Percentiles rank a stretch among this genome's conserved stretches.
Evolutionary conservation across 306 rosid genomes (phyloP).

Genomic region (Begonia loranthoides): DNA sequence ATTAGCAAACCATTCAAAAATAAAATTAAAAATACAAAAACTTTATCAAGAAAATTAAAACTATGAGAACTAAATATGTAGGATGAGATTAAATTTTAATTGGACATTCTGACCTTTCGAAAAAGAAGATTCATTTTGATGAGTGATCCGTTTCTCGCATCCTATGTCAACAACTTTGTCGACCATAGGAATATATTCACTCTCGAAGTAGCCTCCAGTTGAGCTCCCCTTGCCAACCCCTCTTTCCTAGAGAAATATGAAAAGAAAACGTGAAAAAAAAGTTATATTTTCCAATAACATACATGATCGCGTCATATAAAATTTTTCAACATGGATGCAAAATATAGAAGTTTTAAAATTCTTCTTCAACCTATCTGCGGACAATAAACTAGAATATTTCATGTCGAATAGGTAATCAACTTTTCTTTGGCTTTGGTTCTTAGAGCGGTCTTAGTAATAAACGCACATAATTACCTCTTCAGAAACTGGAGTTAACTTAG

Average conservation of each 20-base stretch:
- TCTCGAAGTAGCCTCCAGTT: neutral
- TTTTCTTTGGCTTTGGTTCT: too few relatives aligned
- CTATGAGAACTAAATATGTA: too few relatives aligned
- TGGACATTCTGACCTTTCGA: conserved; percentile 31
- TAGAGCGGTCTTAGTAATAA: too few relatives aligned
- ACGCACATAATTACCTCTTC: conserved; percentile 22
- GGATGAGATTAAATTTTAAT: conserved; percentile 3
- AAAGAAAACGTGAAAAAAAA: neutral
- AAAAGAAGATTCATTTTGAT: conserved; percentile 20
- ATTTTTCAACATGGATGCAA: too few relatives aligned
- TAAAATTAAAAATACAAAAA: neutral
- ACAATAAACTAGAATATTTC: too few relatives aligned
- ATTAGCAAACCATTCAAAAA: too few relatives aligned
- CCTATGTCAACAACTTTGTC: conserved; percentile 31
- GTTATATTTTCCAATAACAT: neutral
- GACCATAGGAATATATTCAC: conserved; percentile 2
- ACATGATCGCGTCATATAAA: neutral
- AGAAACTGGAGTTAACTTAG: conserved; percentile 66
- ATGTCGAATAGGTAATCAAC: too few relatives aligned
- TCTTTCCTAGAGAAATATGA: conserved; percentile 1
- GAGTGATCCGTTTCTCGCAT: conserved; percentile 29
- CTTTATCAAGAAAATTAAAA: neutral
- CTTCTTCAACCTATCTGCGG: too few relatives aligned
- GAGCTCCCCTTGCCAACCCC: neutral
- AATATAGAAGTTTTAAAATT: too few relatives aligned